Conservation (phyloP, 2,329 filamentous ascomycete genomes). For the Cercospora janseana region DNA sequence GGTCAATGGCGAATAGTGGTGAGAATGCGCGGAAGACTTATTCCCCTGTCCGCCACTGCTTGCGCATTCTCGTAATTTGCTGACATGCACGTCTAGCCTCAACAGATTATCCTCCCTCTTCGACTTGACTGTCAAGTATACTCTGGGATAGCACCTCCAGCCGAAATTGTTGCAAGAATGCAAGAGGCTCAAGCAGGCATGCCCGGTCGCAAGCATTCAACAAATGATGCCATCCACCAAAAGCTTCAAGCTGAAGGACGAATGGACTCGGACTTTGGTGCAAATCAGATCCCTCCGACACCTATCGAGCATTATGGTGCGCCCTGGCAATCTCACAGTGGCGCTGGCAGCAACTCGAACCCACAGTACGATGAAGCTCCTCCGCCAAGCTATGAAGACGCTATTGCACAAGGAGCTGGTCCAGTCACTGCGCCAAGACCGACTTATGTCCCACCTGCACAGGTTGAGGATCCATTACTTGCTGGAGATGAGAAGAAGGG, state of each 20-base stretch:
- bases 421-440: constrained; percentile 71
- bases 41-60: background rate
- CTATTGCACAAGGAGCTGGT: constrained; percentile 73
- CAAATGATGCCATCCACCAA: constrained; percentile 26
- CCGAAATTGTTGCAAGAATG: constrained; percentile 69
- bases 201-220: background rate
- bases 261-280: constrained; percentile 28
- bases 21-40: constrained; percentile 12
- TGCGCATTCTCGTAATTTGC: background rate
- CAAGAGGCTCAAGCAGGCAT: constrained; percentile 33
- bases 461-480: constrained; percentile 34
- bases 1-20: constrained; percentile 27
- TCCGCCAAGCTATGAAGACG: constrained; percentile 88
- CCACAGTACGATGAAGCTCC: constrained; percentile 59
- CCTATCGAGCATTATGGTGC: constrained; percentile 23
- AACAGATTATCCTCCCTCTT: constrained; percentile 75
- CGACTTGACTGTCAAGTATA: constrained; percentile 77
- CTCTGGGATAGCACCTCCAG: constrained; percentile 81
- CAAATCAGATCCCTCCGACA: constrained; percentile 29
- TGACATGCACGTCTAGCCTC: constrained; percentile 38
- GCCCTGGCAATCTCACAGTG: constrained; percentile 14
- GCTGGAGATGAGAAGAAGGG: constrained; percentile 36
- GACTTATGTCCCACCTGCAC: constrained; percentile 55
- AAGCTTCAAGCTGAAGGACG: constrained; percentile 30
- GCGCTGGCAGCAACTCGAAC: constrained; percentile 13